Evolutionary conservation across 768 basidiomycete species (phyloP).

Genomic region (Neoboletus brunneissimus): DNA sequence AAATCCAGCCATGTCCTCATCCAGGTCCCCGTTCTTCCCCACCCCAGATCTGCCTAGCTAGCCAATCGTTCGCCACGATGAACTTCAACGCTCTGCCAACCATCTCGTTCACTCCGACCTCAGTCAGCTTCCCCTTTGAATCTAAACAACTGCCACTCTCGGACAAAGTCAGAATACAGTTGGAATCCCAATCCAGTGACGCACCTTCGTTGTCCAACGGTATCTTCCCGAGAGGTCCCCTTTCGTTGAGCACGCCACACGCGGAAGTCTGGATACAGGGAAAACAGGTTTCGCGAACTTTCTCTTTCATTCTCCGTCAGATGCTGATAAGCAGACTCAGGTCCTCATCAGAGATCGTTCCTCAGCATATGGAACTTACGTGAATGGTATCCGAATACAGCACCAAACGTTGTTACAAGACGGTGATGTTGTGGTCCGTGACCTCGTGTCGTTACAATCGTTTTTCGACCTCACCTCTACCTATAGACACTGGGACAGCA

Average conservation of each 20-base stretch:
- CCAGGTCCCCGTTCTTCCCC: background rate
- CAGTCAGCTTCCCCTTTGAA: slow-evolving; percentile 37
- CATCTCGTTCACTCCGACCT: slow-evolving; percentile 35
- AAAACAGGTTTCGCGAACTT: slow-evolving; percentile 35
- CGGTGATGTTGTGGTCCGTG: slow-evolving; percentile 46
- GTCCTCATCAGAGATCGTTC: slow-evolving; percentile 47
- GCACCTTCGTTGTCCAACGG: slow-evolving; percentile 36
- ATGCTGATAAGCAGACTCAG: slow-evolving; percentile 28
- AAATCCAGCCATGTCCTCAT: background rate
- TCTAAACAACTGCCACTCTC: slow-evolving; percentile 37
- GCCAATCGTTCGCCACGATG: slow-evolving; percentile 12
- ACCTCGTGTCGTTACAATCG: background rate
- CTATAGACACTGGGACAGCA: slow-evolving; percentile 40
- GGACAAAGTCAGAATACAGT: slow-evolving; percentile 27
- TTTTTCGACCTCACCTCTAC: slow-evolving; percentile 7
- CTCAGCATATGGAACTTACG: slow-evolving; percentile 46
- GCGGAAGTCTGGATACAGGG: slow-evolving; percentile 47
- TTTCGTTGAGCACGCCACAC: slow-evolving; percentile 43
- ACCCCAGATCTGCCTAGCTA: background rate
- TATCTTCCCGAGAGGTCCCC: slow-evolving; percentile 38
- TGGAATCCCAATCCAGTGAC: slow-evolving; percentile 33
- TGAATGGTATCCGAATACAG: slow-evolving; percentile 43
- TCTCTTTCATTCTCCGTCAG: background rate
- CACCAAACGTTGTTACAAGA: slow-evolving; percentile 36
- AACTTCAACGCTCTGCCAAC: slow-evolving; percentile 29